These are phyloP conservation scores for Penicillium simplicissimum DNA, from an alignment of 495 filamentous ascomycete species.

Conservation along the genomic window DNA sequence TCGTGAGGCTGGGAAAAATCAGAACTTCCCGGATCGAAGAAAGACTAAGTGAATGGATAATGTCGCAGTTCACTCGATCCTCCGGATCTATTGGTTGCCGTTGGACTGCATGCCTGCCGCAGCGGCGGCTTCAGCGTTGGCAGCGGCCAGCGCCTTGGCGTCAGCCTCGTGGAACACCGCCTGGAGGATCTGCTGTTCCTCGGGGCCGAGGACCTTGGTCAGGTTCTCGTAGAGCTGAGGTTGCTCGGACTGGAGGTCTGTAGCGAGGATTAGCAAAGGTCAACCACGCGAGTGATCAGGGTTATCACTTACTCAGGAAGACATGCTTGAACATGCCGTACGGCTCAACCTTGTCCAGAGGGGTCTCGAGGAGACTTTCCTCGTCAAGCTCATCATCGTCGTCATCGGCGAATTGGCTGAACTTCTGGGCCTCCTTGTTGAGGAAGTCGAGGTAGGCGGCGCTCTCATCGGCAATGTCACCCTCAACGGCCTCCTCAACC, in stretches of 20 bases:
- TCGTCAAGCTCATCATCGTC: constrained; percentile 93
- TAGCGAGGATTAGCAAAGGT: constrained; percentile 19
- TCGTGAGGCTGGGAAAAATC: constrained; percentile 29
- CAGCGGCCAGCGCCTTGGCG: constrained; percentile 48
- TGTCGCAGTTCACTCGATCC: constrained; percentile 9
- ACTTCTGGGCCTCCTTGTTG: constrained; percentile 89
- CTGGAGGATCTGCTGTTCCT: constrained; percentile 81
- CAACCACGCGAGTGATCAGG: not conserved
- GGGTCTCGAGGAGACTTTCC: constrained; percentile 87
- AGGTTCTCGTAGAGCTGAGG: constrained; percentile 83
- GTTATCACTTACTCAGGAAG: constrained; percentile 72
- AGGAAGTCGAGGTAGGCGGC: constrained; percentile 94
- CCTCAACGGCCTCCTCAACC: constrained; percentile 53
- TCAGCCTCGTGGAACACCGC: constrained; percentile 81
- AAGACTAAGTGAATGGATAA: constrained; percentile 10
- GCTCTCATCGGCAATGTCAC: constrained; percentile 82
- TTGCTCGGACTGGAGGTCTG: constrained; percentile 87
- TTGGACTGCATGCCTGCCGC: constrained; percentile 40
- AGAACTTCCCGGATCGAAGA: constrained; percentile 4
- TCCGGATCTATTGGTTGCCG: constrained; percentile 35
- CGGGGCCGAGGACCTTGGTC: constrained; percentile 71
- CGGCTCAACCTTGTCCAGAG: constrained; percentile 90
- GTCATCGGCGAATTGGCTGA: constrained; percentile 64
- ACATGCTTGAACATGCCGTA: constrained; percentile 83
- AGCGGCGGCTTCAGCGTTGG: constrained; percentile 41